These are phyloP conservation scores for Pistacia atlantica DNA, from an alignment of 345 rosid genomes.

Conservation along the genomic window DNA sequence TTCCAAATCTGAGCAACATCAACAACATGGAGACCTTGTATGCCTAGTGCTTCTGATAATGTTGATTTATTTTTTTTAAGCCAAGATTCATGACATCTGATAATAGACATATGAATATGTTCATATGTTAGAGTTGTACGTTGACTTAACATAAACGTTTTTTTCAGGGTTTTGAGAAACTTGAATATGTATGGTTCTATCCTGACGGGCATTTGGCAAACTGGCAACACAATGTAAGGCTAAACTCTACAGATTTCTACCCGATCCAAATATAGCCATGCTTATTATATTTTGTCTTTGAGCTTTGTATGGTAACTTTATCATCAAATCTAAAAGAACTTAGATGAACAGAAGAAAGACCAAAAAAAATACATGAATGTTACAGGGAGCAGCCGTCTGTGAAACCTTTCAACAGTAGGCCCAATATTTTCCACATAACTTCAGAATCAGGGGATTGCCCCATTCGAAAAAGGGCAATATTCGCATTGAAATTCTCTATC, in stretches of 20 bases:
- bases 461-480: too few species aligned
- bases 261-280: too few species aligned
- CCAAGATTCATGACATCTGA: neutral
- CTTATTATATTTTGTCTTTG: too few species aligned
- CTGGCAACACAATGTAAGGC: neutral
- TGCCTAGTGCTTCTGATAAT: conserved; percentile 17
- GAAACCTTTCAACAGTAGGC: too few species aligned
- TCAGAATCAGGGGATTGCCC: too few species aligned
- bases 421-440: too few species aligned
- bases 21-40: conserved; percentile 30
- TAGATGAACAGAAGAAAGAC: too few species aligned
- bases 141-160: neutral
- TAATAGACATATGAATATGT: neutral
- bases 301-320: too few species aligned
- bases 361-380: too few species aligned
- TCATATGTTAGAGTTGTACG: neutral
- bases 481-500: too few species aligned
- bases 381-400: too few species aligned
- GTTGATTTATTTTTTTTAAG: neutral
- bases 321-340: too few species aligned
- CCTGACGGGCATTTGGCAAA: neutral
- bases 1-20: conserved; percentile 38
- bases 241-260: neutral
- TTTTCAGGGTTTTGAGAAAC: conserved; percentile 44
- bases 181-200: conserved; percentile 38